phyloP scores from a whole-genome alignment of 1,284 basidiomycete genomes.

The Sanghuangporus baumii region DNA sequence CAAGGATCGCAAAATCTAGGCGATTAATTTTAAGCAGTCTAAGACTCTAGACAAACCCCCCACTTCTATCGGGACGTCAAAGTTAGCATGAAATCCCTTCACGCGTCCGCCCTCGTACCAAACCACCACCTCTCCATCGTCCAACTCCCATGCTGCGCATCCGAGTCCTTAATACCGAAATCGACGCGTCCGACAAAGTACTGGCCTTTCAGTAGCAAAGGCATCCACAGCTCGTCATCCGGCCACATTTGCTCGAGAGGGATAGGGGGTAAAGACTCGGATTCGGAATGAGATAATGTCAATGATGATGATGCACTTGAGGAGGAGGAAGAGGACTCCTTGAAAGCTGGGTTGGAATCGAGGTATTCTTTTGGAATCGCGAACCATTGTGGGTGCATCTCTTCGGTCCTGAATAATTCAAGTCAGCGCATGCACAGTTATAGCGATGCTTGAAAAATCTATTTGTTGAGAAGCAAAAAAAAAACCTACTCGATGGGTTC shows the following conservation, averaged over 20 bases:
- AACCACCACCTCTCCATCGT: conserved; percentile 19
- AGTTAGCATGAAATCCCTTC: not conserved
- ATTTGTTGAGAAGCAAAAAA: not conserved
- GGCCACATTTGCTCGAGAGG: conserved; percentile 37
- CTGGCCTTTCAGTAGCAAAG: conserved; percentile 26
- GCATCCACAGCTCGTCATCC: conserved; percentile 36
- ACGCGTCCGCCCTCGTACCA: not conserved
- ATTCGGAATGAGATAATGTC: not conserved
- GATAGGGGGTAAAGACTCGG: conserved; percentile 21
- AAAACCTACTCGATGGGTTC: conserved; percentile 24
- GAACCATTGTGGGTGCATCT: conserved; percentile 38
- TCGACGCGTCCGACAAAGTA: conserved; percentile 35
- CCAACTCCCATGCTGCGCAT: conserved; percentile 18
- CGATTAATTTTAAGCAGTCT: too few species aligned
- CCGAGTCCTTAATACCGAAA: conserved; percentile 19
- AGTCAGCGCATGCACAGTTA: not conserved
- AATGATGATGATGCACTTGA: not conserved
- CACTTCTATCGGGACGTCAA: not conserved
- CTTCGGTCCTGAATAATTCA: conserved; percentile 30
- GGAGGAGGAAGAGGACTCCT: not conserved
- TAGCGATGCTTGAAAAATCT: not conserved
- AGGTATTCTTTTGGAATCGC: conserved; percentile 24
- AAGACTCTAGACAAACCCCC: too few species aligned
- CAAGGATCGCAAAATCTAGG: too few species aligned
- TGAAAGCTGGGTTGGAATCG: not conserved